Percentiles rank a stretch among this genome's conserved stretches.
phyloP scores from a whole-genome alignment of 163 green algal species.

The Scenedesmus sp. region DNA sequence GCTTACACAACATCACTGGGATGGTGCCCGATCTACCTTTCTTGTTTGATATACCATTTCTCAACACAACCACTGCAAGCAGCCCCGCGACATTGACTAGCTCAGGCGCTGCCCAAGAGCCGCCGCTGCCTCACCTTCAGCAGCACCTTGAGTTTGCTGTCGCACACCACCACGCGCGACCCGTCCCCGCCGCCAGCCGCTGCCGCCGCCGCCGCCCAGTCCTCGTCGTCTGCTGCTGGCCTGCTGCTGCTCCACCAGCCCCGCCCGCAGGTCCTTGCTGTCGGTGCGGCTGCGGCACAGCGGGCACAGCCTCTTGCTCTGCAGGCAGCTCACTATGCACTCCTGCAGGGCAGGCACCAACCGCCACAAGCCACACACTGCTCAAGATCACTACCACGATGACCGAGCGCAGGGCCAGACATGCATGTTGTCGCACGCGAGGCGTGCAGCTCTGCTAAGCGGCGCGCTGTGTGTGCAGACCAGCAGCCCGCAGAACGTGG shows the following conservation, averaged over 20 bases:
- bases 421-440: no score
- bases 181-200: background rate
- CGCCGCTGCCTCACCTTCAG: slow-evolving; percentile 7
- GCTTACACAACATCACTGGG: slow-evolving; percentile 65
- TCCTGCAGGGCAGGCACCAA: background rate
- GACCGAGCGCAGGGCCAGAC: no score
- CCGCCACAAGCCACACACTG: no score
- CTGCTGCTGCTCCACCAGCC: background rate
- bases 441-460: no score
- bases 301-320: slow-evolving; percentile 18
- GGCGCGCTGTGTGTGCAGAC: no score
- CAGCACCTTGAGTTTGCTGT: slow-evolving; percentile 32
- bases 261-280: background rate
- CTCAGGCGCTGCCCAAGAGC: no score
- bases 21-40: background rate
- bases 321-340: slow-evolving; percentile 46
- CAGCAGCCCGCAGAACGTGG: no score
- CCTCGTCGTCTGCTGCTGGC: background rate
- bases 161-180: background rate
- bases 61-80: no score
- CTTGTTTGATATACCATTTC: no score
- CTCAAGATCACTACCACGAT: no score
- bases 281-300: background rate
- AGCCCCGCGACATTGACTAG: no score
- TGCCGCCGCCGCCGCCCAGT: slow-evolving; percentile 19